Conservation (phyloP, 2,329 filamentous ascomycete species). For the Verticillium isaacii region DNA sequence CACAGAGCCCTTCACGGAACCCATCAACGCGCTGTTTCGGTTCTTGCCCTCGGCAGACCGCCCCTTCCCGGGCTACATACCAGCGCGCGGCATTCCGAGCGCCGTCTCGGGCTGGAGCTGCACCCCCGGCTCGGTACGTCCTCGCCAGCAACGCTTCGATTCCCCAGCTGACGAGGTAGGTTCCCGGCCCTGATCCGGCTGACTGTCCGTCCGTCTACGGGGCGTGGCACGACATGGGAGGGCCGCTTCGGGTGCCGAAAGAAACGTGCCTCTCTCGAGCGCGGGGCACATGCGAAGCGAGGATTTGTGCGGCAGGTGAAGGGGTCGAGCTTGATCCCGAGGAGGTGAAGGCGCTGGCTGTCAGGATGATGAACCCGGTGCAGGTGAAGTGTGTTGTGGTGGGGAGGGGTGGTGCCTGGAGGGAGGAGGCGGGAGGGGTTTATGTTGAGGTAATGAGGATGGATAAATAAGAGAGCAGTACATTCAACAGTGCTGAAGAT, state of each 20-base stretch:
- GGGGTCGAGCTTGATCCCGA: not conserved
- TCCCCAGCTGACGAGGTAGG: not conserved
- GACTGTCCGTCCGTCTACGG: not conserved
- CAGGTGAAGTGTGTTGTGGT: slow-evolving; percentile 7
- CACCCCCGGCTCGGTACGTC: not conserved
- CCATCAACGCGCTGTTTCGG: not conserved
- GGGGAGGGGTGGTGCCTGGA: slow-evolving; percentile 4
- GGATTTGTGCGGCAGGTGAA: slow-evolving; percentile 1
- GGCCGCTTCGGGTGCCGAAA: not conserved
- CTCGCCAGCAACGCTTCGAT: not conserved
- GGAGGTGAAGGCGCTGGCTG: not conserved
- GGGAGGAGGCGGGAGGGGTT: not conserved
- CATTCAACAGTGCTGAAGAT: not conserved
- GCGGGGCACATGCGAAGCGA: not conserved
- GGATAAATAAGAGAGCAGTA: not conserved
- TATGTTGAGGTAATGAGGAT: not conserved
- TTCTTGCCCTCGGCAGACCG: not conserved
- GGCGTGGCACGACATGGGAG: not conserved
- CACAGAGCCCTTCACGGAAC: not conserved
- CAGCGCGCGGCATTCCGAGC: not conserved
- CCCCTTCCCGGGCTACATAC: not conserved
- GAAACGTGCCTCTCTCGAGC: not conserved
- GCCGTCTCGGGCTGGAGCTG: not conserved
- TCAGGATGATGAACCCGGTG: slow-evolving; percentile 6
- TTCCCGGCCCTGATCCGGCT: not conserved